These are phyloP conservation scores for Blumeria graminis DNA, from an alignment of 2,329 filamentous ascomycete species.

Conservation along the genomic window DNA sequence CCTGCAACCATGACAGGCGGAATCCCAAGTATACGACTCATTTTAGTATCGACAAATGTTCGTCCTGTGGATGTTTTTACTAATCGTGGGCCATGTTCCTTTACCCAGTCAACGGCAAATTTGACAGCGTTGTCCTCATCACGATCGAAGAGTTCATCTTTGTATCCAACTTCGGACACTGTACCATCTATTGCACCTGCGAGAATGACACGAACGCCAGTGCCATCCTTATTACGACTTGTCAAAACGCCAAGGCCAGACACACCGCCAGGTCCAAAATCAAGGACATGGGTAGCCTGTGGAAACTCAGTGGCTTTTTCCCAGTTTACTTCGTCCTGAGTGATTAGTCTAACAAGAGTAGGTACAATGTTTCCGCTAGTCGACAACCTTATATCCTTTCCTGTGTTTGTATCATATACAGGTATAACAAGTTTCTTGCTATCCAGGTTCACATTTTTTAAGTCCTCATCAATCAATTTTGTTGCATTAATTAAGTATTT, in stretches of 20 bases:
- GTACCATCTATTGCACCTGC: constrained; percentile 84
- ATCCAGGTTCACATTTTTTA: constrained; percentile 59
- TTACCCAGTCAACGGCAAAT: constrained; percentile 92
- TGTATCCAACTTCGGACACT: constrained; percentile 81
- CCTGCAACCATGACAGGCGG: constrained; percentile 78
- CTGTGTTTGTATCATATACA: constrained; percentile 75
- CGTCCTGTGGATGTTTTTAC: constrained; percentile 73
- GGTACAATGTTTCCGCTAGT: constrained; percentile 63
- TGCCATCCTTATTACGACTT: constrained; percentile 97
- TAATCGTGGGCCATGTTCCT: constrained; percentile 81
- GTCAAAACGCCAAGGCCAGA: constrained; percentile 89
- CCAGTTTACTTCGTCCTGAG: constrained; percentile 84
- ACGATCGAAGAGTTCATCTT: constrained; percentile 89
- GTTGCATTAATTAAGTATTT: constrained; percentile 70
- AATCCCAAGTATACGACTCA: constrained; percentile 65
- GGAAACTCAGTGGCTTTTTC: constrained; percentile 84
- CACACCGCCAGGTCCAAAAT: constrained; percentile 91
- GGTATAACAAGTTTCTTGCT: constrained; percentile 53
- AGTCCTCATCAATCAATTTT: constrained; percentile 60
- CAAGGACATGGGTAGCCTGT: constrained; percentile 74
- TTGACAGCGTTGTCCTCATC: constrained; percentile 88
- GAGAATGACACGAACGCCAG: constrained; percentile 85
- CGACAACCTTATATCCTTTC: constrained; percentile 53
- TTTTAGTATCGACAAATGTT: constrained; percentile 90
- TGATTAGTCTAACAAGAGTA: constrained; percentile 74